A percentile compares a stretch with the other conserved stretches of the same genome.
These are phyloP conservation scores for Peronospora tabacina DNA, from an alignment of 352 stramenopile species.

Conservation along the genomic window DNA sequence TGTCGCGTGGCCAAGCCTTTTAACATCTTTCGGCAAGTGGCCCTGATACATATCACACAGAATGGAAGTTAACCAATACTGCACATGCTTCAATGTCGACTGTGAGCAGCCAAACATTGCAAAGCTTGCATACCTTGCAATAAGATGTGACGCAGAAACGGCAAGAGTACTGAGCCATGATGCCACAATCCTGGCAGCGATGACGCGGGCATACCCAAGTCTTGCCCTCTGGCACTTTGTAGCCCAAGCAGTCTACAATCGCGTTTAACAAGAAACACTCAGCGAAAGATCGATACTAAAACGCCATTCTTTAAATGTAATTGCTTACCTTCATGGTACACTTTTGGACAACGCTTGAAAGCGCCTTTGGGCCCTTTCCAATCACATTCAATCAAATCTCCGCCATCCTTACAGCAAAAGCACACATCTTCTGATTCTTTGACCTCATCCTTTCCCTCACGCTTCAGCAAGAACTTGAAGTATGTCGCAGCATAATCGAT, in stretches of 20 bases:
- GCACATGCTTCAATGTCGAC: background rate
- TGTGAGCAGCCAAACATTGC: slow-evolving; percentile 1
- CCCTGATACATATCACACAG: slow-evolving; percentile 22
- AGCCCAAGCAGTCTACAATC: slow-evolving; percentile 57
- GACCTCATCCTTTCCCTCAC: slow-evolving; percentile 29
- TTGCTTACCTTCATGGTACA: slow-evolving; percentile 65
- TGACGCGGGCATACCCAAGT: slow-evolving; percentile 65
- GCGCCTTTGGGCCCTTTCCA: slow-evolving; percentile 38
- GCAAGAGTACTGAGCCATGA: slow-evolving; percentile 45
- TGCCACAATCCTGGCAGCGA: slow-evolving; percentile 55
- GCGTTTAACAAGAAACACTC: slow-evolving; percentile 1
- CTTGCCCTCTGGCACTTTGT: slow-evolving; percentile 43
- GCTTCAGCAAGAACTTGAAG: slow-evolving; percentile 49
- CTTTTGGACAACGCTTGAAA: slow-evolving; percentile 55
- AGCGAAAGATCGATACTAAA: background rate
- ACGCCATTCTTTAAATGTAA: background rate
- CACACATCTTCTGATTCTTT: slow-evolving; percentile 73
- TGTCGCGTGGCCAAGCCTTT: slow-evolving; percentile 36
- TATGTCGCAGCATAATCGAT: slow-evolving; percentile 63
- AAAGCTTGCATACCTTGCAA: slow-evolving; percentile 33
- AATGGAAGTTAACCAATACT: background rate
- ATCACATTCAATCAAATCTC: slow-evolving; percentile 74
- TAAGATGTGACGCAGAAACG: slow-evolving; percentile 72
- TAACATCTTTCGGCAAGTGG: slow-evolving; percentile 40
- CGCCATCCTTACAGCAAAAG: slow-evolving; percentile 81